Percentiles rank a stretch among this genome's conserved stretches.
These are phyloP conservation scores for Sarocladium kiliense DNA, from an alignment of 2,329 filamentous ascomycete genomes.

Conservation along the genomic window DNA sequence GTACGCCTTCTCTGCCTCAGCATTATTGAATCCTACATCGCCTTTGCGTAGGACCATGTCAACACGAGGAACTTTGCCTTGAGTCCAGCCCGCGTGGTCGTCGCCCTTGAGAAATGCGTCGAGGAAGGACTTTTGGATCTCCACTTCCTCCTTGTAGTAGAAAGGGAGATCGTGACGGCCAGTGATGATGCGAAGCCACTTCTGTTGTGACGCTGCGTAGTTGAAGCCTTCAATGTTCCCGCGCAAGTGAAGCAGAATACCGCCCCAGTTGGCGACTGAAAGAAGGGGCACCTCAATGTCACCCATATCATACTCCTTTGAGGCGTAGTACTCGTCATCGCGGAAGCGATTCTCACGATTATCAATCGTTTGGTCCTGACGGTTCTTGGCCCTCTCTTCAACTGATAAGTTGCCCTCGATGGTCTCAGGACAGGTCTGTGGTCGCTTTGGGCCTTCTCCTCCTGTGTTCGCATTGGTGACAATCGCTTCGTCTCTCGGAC, in stretches of 20 bases:
- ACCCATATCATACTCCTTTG: slow-evolving; percentile 59
- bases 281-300: slow-evolving; percentile 65
- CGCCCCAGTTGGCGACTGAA: slow-evolving; percentile 48
- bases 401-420: slow-evolving; percentile 51
- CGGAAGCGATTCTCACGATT: slow-evolving; percentile 51
- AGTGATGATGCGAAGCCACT: slow-evolving; percentile 65
- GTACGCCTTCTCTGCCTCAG: slow-evolving; percentile 53
- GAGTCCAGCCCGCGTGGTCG: slow-evolving; percentile 57
- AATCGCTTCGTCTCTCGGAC: slow-evolving; percentile 41
- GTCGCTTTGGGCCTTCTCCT: slow-evolving; percentile 27
- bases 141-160: slow-evolving; percentile 65
- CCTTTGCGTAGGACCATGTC: slow-evolving; percentile 59
- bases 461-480: not conserved
- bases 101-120: slow-evolving; percentile 67
- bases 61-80: slow-evolving; percentile 54
- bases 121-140: slow-evolving; percentile 61
- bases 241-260: slow-evolving; percentile 62
- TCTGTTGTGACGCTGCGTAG: slow-evolving; percentile 59
- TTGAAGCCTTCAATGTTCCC: slow-evolving; percentile 64
- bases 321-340: slow-evolving; percentile 59
- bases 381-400: slow-evolving; percentile 43
- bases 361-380: slow-evolving; percentile 41
- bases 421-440: slow-evolving; percentile 36
- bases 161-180: slow-evolving; percentile 69
- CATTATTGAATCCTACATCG: slow-evolving; percentile 61